phyloP scores from a whole-genome alignment of 495 filamentous ascomycete species.

The Aspergillus avenaceus region DNA sequence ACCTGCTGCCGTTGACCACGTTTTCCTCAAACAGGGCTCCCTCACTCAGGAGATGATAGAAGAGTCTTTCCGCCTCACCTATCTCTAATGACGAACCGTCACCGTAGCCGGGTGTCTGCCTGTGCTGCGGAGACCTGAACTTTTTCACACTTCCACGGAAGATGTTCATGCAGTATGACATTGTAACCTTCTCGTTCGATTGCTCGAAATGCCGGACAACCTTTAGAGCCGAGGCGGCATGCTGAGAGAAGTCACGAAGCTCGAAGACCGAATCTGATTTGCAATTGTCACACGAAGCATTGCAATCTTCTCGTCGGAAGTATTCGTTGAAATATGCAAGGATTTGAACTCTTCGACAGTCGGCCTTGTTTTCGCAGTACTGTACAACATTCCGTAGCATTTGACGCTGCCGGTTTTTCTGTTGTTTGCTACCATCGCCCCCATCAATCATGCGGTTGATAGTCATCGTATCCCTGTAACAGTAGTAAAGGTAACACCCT shows the following conservation, averaged over 20 bases:
- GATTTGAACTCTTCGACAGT: conserved; percentile 84
- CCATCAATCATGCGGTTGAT: conserved; percentile 73
- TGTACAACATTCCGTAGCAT: conserved; percentile 82
- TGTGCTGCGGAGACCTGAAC: conserved; percentile 42
- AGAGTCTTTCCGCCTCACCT: conserved; percentile 60
- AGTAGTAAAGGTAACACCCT: conserved; percentile 85
- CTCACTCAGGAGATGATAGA: conserved; percentile 58
- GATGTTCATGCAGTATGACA: conserved; percentile 54
- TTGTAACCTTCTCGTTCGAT: conserved; percentile 41
- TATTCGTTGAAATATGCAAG: conserved; percentile 87
- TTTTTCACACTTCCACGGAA: conserved; percentile 55
- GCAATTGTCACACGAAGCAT: conserved; percentile 82
- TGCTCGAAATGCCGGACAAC: conserved; percentile 57
- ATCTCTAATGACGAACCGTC: conserved; percentile 52
- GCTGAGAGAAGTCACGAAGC: conserved; percentile 67
- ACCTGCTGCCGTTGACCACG: conserved; percentile 53
- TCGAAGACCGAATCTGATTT: conserved; percentile 62
- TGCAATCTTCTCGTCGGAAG: conserved; percentile 69
- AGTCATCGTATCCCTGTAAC: conserved; percentile 63
- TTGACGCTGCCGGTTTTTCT: conserved; percentile 74
- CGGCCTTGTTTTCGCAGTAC: conserved; percentile 81
- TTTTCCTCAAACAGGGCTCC: conserved; percentile 57
- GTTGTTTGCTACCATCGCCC: conserved; percentile 66
- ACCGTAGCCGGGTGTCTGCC: conserved; percentile 49
- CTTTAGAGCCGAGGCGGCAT: conserved; percentile 62